Evolutionary conservation across 192 early-diverging fungal genomes (phyloP), one percentile per base, ranked within the genome.

Genomic region (Entophlyctis helioformis): DNA sequence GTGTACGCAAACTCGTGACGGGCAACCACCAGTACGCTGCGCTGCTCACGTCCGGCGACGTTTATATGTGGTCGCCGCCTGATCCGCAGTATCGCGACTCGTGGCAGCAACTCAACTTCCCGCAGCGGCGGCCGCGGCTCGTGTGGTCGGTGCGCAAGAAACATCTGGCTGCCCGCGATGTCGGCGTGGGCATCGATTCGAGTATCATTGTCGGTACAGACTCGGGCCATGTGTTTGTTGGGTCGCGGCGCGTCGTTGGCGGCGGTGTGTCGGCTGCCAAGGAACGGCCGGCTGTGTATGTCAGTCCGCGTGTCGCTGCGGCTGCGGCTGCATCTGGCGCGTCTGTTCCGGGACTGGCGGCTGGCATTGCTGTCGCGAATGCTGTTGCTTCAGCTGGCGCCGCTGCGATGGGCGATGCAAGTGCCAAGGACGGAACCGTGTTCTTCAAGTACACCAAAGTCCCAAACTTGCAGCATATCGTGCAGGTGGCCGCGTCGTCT

Each of bases 151-250:
- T 52, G 19, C 53, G 65, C 10, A 69, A 64, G 18, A 53, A 44
- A 28, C 59, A 67, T 37, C 51, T 78, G 20, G 56, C 50, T 8
- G 70, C 72, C 19, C 48, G 44, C 1, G 76, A 85, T 54, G 69
- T 78, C 29, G 71, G 74, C 7, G 60, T 88, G 24, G 84, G 83
- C 2, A 76, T 85, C 35, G 71, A 86, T 49, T 75, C 73, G 0
- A 69, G 69, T 4, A 54, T 86, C 0, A 58, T 86, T 37, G 50
- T 86, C n/a, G 55, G 57, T n/a, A 88, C 85, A 12, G 53, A 51
- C 7, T 59, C 57, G 2, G 82, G 85, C 1, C 73, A 80, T 54
- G 82, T 80, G 0, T 88, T 66, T 48, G 50, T 74, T 18, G 82
- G 84, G 7, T 60, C 50, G 20, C 54, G 57, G 36, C 44, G 44